phyloP scores from a whole-genome alignment of 371 early-diverging fungal species.

The Fennellomyces sp. region DNA sequence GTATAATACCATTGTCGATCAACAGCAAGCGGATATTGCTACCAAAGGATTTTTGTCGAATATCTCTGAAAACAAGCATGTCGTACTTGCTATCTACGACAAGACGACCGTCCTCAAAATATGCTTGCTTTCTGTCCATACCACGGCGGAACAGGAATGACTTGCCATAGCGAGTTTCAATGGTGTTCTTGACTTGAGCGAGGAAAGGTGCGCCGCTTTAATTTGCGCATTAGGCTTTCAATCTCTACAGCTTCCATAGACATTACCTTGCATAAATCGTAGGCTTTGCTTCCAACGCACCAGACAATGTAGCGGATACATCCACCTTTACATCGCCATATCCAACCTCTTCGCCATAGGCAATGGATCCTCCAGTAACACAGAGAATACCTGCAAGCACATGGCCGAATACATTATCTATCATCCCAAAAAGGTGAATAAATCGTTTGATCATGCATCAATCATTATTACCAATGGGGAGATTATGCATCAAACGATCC shows the following conservation, averaged over 20 bases:
- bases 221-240: slow-evolving; percentile 26
- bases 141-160: slow-evolving; percentile 53
- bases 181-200: slow-evolving; percentile 30
- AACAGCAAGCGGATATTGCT: slow-evolving; percentile 73
- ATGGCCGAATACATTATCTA: slow-evolving; percentile 45
- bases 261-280: slow-evolving; percentile 69
- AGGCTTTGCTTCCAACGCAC: slow-evolving; percentile 68
- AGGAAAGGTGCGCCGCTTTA: slow-evolving; percentile 44
- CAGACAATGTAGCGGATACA: slow-evolving; percentile 11
- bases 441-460: neutral
- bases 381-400: slow-evolving; percentile 33
- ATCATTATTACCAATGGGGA: slow-evolving; percentile 39
- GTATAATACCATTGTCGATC: slow-evolving; percentile 40
- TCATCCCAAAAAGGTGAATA: neutral
- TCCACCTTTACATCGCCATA: slow-evolving; percentile 58
- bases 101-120: slow-evolving; percentile 43
- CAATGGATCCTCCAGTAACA: slow-evolving; percentile 69
- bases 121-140: slow-evolving; percentile 30
- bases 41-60: slow-evolving; percentile 76
- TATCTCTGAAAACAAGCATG: slow-evolving; percentile 52
- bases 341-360: slow-evolving; percentile 71
- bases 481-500: slow-evolving; percentile 41
- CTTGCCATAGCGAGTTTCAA: slow-evolving; percentile 42
- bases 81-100: slow-evolving; percentile 51
- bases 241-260: too few relatives aligned